A percentile compares a stretch with the other conserved stretches of the same genome.
These are phyloP conservation scores for Euphorbia lathyris DNA, from an alignment of 345 rosid genomes.

Conservation along the genomic window DNA sequence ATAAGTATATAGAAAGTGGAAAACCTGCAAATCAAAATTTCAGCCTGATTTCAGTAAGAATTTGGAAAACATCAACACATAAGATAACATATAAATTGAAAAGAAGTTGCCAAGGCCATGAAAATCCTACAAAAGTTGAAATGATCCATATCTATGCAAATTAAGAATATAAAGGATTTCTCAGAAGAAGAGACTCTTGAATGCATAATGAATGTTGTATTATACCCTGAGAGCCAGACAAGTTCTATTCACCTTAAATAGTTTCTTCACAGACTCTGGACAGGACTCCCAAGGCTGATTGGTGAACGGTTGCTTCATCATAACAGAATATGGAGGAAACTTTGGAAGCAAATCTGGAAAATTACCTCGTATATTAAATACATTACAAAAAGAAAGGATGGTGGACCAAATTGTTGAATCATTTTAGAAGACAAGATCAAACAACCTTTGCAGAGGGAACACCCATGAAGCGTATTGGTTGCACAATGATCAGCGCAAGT, in stretches of 20 bases:
- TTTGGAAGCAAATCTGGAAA: conserved; percentile 75
- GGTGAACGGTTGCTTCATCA: conserved; percentile 80
- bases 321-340: conserved; percentile 82
- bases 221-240: conserved; percentile 11
- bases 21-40: conserved; percentile 55
- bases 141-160: not conserved
- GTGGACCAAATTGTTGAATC: conserved; percentile 11
- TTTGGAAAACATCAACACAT: not conserved
- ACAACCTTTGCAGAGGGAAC: conserved; percentile 86
- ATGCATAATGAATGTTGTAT: conserved; percentile 4
- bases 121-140: not conserved
- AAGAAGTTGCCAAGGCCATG: not conserved
- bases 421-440: conserved; percentile 9
- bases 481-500: conserved; percentile 65
- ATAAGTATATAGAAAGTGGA: conserved; percentile 88
- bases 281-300: conserved; percentile 82
- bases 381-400: conserved; percentile 13
- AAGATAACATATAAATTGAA: not conserved
- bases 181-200: not conserved
- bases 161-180: not conserved
- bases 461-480: conserved; percentile 44
- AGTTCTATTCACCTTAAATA: conserved; percentile 66
- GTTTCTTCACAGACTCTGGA: conserved; percentile 72
- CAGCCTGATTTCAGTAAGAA: conserved; percentile 20
- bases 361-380: conserved; percentile 10